Percentiles rank a stretch among this genome's conserved stretches.
Evolutionary conservation across 306 rosid genomes (phyloP).

Genomic region (Gleditsia sinensis): DNA sequence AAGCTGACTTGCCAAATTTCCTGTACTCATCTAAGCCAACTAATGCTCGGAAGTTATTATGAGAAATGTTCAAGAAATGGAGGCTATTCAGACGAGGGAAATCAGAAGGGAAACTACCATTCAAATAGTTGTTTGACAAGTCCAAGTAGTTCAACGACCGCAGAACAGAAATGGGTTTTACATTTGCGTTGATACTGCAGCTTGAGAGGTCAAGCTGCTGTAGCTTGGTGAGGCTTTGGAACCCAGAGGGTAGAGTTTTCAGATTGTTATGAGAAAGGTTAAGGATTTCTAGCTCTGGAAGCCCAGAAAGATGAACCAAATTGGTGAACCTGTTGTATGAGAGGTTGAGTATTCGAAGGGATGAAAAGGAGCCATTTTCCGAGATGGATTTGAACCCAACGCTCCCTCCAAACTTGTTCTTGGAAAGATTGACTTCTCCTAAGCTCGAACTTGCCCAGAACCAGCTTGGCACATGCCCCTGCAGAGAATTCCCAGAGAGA

Average conservation of each 20-base stretch:
- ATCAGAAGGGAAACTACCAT: slow-evolving; percentile 72
- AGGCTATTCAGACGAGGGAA: slow-evolving; percentile 58
- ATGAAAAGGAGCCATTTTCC: slow-evolving; percentile 42
- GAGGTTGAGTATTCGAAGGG: slow-evolving; percentile 61
- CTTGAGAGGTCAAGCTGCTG: slow-evolving; percentile 59
- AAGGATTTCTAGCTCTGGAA: slow-evolving; percentile 48
- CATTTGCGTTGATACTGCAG: slow-evolving; percentile 47
- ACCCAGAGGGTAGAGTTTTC: slow-evolving; percentile 49
- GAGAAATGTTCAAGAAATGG: slow-evolving; percentile 58
- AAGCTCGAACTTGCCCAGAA: slow-evolving; percentile 54
- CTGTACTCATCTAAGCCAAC: slow-evolving; percentile 21
- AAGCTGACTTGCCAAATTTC: slow-evolving; percentile 54
- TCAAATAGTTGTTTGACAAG: slow-evolving; percentile 61
- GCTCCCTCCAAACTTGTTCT: slow-evolving; percentile 72
- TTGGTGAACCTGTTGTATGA: slow-evolving; percentile 72
- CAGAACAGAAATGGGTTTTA: slow-evolving; percentile 61
- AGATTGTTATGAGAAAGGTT: slow-evolving; percentile 71
- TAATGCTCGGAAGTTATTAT: slow-evolving; percentile 53
- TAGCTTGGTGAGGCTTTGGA: slow-evolving; percentile 52
- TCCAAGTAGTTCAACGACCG: slow-evolving; percentile 60
- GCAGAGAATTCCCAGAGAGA: slow-evolving; percentile 65
- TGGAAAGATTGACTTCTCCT: slow-evolving; percentile 53
- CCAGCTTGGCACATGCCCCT: slow-evolving; percentile 68
- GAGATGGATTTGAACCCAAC: slow-evolving; percentile 28
- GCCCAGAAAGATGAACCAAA: slow-evolving; percentile 50